Evolutionary conservation across 768 basidiomycete genomes (phyloP), one percentile per base, ranked within the genome.

Genomic region (Trametes elegans): DNA sequence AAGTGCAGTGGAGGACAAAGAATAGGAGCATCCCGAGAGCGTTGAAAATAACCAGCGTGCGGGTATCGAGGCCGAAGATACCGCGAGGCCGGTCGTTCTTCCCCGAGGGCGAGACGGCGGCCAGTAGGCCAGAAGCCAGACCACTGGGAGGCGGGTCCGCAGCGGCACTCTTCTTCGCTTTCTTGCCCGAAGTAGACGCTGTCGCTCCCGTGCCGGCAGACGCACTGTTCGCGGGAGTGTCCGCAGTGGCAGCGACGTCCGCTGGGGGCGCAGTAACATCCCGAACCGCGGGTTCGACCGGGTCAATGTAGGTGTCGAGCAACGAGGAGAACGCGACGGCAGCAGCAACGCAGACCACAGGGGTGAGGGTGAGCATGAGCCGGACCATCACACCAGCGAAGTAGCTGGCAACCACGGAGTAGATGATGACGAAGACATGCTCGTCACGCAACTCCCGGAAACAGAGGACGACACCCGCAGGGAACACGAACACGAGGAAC

Each of bases 371-470:
- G 50, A 99, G 80, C 93, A 99, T 98, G 57, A 98, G 80, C 53
- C 97, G 93, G 60, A 99, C 97, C 97, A 99, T 99, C 68, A 99
- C 96, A 38, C 97, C 97, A 5, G 97, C 96, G 66, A 99, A 99
- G 79, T 99, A 99, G 70, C 92, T 93, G 43, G 90, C 93, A 66
- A 98, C 84, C 60, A 92, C 83, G 21, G 97, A 87, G 71, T 98
- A 99, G 72, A 98, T 93, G 75, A 99, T 96, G 64, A 99, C 91
- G 70, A 99, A 99, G 60, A 99, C 76, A 66, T 99, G 97, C 67
- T 98, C 97, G 69, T 99, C 97, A 26, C 93, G 84, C 19, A 99
- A 79, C 65, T 95, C 81, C 57, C 84, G 84, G 91, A 98, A 98
- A 73, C 93, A 97, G 42, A 97, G 74, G 66, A 90, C 76, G 32